phyloP scores from a whole-genome alignment of 345 rosid genomes.

The Eucalyptus caleyi region DNA sequence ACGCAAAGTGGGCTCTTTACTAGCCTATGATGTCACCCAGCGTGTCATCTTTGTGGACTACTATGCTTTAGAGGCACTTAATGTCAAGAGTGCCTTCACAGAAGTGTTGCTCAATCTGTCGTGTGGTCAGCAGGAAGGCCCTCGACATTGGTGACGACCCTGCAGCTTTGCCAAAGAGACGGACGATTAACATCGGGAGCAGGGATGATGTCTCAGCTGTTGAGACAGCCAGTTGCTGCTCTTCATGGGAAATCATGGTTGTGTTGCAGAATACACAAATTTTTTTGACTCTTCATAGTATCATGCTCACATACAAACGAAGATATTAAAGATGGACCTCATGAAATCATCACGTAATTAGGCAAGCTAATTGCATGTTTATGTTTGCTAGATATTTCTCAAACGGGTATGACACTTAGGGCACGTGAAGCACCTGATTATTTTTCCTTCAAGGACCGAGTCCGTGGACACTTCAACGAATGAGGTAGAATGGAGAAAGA shows the following conservation, averaged over 20 bases:
- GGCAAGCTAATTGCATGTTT: neutral
- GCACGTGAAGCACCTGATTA: neutral
- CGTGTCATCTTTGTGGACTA: constrained; percentile 73
- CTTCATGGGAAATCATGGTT: constrained; percentile 4
- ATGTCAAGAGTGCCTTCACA: constrained; percentile 36
- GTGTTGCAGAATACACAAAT: neutral
- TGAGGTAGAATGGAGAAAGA: neutral
- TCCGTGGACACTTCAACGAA: no score
- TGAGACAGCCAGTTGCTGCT: neutral
- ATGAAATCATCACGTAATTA: neutral
- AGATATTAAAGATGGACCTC: neutral
- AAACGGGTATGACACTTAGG: neutral
- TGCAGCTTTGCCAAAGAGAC: neutral
- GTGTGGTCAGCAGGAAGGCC: constrained; percentile 18
- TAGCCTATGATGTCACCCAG: constrained; percentile 71
- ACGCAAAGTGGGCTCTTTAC: constrained; percentile 73
- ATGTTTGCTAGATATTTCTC: neutral
- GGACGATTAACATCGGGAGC: constrained; percentile 37
- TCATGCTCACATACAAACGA: neutral
- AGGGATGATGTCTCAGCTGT: neutral
- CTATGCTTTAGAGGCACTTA: constrained; percentile 58
- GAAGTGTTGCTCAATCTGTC: constrained; percentile 65
- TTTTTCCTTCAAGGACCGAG: no score
- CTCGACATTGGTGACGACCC: constrained; percentile 6
- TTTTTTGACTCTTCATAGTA: neutral